phyloP scores from a whole-genome alignment of 2,329 filamentous ascomycete species.

The Cercospora citrullina region DNA sequence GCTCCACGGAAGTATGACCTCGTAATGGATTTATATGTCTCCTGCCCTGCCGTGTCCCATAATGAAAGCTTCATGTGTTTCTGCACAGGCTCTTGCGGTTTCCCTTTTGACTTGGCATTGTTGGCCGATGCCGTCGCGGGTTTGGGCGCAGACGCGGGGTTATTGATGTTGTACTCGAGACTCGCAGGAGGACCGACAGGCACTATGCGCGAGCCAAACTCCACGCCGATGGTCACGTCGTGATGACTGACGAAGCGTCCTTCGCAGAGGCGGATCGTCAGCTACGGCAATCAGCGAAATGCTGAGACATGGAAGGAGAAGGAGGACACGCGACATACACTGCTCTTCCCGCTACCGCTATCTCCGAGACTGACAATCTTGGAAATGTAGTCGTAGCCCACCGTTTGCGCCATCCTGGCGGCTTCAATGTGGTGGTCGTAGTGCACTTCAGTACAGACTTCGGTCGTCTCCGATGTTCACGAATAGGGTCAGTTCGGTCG shows the following conservation, averaged over 20 bases:
- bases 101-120: slow-evolving; percentile 39
- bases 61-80: slow-evolving; percentile 91
- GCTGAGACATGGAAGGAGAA: slow-evolving; percentile 22
- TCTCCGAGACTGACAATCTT: slow-evolving; percentile 98
- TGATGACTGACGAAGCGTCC: slow-evolving; percentile 89
- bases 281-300: slow-evolving; percentile 46
- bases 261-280: slow-evolving; percentile 94
- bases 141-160: slow-evolving; percentile 40
- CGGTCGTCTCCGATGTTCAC: background rate
- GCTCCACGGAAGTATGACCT: slow-evolving; percentile 89
- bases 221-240: slow-evolving; percentile 95
- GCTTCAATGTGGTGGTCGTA: background rate
- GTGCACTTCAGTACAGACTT: background rate
- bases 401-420: slow-evolving; percentile 34
- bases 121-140: slow-evolving; percentile 19
- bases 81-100: slow-evolving; percentile 46
- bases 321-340: slow-evolving; percentile 47
- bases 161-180: slow-evolving; percentile 57
- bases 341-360: slow-evolving; percentile 92
- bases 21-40: slow-evolving; percentile 96
- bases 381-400: slow-evolving; percentile 97
- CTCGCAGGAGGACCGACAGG: slow-evolving; percentile 82
- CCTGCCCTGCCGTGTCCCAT: slow-evolving; percentile 96
- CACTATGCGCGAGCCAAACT: slow-evolving; percentile 91
- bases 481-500: background rate